Evolutionary conservation across 257 asterid species (phyloP), one percentile per base, ranked within the genome.

Genomic region (Oldenlandia corymbosa): DNA sequence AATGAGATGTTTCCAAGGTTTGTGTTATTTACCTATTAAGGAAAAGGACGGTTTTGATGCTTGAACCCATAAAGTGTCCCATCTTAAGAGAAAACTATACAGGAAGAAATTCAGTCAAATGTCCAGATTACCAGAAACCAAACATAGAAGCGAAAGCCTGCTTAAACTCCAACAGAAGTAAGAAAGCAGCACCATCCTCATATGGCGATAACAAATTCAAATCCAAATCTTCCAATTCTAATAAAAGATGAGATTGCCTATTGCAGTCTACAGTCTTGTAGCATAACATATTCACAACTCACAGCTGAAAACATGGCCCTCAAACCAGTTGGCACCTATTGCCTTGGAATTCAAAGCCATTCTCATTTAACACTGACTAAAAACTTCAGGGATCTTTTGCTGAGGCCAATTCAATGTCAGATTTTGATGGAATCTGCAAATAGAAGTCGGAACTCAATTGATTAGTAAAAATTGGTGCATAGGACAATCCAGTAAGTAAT

Each of bases 371-470:
- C 11, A 56, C 46, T 20, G 49, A 56, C 51, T 31, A 37, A 37
- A 7, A 28, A 23, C 34, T 27, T 47, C 71, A 2, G 65, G 56
- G 57, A 21, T 36, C 28, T 5, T 54, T 55, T 37, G 68, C 36
- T 14, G 20, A 27, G 20, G 60, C 70, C 58, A 72, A 13, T 49
- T 52, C 77, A 32, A 37, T 55, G 5, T 67, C 43, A 55, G 81
- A 47, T 70, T 67, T 53, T 0, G 76, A 64, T 14, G 84, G 76
- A 37, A 63, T 65, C 88, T 82, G 84, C 69, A 69, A 46, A 48
- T 10, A 42, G 34, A 16, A 50, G 20, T 8, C 3, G 5, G 24
- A 27, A 45, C 20, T 12, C 31, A 3, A 61, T 27, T 27, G 31
- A 26, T 17, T 1, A 26, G 9, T 8, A 10, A 34, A 9, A 34